phyloP scores from a whole-genome alignment of 2,329 filamentous ascomycete species.

The Ophiocordyceps sinensis region DNA sequence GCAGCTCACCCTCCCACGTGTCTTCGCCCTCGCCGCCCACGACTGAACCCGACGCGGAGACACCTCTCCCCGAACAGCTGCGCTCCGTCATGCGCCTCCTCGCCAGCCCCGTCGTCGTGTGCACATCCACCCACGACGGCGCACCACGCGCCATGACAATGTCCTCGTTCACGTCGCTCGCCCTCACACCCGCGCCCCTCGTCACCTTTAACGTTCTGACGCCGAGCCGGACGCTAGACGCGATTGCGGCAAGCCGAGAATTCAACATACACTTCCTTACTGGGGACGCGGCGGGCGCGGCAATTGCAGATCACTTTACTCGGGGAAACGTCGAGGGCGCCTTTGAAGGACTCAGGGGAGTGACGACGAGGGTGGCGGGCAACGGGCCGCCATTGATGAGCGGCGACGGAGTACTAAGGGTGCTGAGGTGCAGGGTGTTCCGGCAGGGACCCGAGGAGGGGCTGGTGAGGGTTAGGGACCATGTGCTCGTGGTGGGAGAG shows the following conservation, averaged over 20 bases:
- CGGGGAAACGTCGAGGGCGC: conserved; percentile 28
- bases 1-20: neutral
- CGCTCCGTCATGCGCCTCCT: conserved; percentile 39
- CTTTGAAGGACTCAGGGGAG: conserved; percentile 21
- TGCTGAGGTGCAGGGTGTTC: conserved; percentile 27
- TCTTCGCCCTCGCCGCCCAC: conserved; percentile 12
- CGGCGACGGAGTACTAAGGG: conserved; percentile 38
- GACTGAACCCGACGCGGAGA: conserved; percentile 16
- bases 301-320: conserved; percentile 37
- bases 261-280: conserved; percentile 44
- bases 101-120: conserved; percentile 39
- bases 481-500: conserved; percentile 37
- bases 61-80: conserved; percentile 29
- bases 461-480: conserved; percentile 32
- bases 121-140: conserved; percentile 27
- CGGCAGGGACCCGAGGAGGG: conserved; percentile 23
- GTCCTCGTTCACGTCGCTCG: conserved; percentile 43
- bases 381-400: conserved; percentile 26
- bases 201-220: conserved; percentile 43
- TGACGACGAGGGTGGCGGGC: conserved; percentile 2
- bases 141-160: conserved; percentile 39
- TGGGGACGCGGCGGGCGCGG: conserved; percentile 30
- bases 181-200: conserved; percentile 34
- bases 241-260: conserved; percentile 24
- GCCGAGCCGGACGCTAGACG: conserved; percentile 40